Evolutionary conservation across 202 grass and related monocot species (phyloP).

Genomic region (Panicum hallii): DNA sequence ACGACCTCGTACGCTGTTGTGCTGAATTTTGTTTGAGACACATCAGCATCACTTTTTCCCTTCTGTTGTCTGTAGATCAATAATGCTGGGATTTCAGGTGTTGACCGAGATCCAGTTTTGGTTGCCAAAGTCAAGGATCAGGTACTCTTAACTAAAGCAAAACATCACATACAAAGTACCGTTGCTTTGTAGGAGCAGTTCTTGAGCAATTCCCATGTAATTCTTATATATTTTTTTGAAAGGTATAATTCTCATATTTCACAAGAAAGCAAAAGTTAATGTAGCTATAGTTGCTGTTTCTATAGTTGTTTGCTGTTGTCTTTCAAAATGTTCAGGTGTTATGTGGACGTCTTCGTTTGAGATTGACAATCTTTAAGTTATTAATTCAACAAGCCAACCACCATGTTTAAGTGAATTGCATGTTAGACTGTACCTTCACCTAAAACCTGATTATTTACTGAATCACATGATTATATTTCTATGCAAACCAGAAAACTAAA

Average conservation of each 20-base stretch:
- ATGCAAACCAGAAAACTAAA: not conserved
- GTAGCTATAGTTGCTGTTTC: not conserved
- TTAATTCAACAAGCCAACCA: not conserved
- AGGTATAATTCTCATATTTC: not conserved
- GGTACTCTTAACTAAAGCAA: constrained; percentile 22
- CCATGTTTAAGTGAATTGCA: not conserved
- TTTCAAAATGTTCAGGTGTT: constrained; percentile 1
- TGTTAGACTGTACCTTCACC: not conserved
- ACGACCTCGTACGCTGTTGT: not conserved
- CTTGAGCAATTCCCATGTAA: not conserved
- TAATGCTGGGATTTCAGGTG: constrained; percentile 68
- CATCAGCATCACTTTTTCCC: not conserved
- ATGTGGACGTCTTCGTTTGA: not conserved
- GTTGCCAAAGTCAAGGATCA: constrained; percentile 54
- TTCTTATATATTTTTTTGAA: not conserved
- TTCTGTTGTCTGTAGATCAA: constrained; percentile 54
- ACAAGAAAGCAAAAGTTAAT: not conserved
- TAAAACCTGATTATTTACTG: not conserved
- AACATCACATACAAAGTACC: not conserved
- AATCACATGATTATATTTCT: not conserved
- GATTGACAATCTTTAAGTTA: not conserved
- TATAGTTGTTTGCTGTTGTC: not conserved
- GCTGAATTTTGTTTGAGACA: not conserved
- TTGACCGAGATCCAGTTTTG: constrained; percentile 51
- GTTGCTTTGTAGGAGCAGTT: not conserved